These are phyloP conservation scores for Trypanosoma rangeli DNA, from an alignment of 208 protist species.

Conservation along the genomic window DNA sequence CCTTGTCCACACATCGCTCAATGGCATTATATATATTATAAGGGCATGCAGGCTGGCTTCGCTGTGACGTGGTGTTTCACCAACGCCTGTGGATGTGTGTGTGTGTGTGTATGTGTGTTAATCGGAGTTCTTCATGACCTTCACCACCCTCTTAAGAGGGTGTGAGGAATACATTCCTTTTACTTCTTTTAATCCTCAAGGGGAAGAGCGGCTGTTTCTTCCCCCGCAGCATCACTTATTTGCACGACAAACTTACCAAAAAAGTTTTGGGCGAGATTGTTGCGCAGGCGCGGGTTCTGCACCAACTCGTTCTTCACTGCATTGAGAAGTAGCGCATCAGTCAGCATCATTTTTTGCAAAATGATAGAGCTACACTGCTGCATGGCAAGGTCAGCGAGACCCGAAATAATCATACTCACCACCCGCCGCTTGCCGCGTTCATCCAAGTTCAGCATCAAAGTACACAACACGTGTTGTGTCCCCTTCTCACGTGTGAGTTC, in stretches of 20 bases:
- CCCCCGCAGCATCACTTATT: conserved; percentile 33
- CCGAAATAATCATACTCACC: conserved; percentile 47
- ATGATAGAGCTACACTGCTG: conserved; percentile 72
- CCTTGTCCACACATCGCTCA: too few species aligned
- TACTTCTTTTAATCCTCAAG: background rate
- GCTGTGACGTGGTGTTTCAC: too few species aligned
- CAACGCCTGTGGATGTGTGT: too few species aligned
- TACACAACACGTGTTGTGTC: conserved; percentile 82
- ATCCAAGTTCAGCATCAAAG: conserved; percentile 68
- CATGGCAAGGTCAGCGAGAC: conserved; percentile 54
- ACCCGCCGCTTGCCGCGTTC: conserved; percentile 56
- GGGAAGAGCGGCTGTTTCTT: background rate
- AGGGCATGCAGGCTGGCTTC: too few species aligned
- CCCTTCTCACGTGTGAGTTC: conserved; percentile 63
- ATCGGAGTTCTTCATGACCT: background rate
- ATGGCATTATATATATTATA: too few species aligned
- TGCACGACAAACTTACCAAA: conserved; percentile 88
- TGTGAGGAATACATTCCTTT: background rate
- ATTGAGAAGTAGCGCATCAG: conserved; percentile 41
- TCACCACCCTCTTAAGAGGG: background rate
- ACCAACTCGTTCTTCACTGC: conserved; percentile 48
- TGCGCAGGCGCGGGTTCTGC: conserved; percentile 43
- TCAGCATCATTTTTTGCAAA: conserved; percentile 83
- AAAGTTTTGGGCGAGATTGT: conserved; percentile 78
- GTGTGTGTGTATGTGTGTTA: too few species aligned